Base-by-base conservation (phyloP, 139 green algal species). In the Diplosphaera chodatii region DNA sequence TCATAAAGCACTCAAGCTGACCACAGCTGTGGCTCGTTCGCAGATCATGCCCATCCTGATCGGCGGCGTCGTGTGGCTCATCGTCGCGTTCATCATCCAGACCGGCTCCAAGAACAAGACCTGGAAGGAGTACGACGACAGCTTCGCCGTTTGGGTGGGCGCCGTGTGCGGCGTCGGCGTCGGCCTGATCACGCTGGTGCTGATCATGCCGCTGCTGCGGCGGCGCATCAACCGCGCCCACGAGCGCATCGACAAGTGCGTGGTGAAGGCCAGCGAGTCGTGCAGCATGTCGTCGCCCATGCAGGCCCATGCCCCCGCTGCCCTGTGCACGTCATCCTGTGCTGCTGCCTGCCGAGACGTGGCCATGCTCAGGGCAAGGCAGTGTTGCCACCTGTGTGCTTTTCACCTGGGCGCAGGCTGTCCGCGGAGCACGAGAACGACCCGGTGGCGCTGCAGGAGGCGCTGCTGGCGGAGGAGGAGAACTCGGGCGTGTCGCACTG, bases 11-110 rank as follows among this genome's bases (percentile, higher is more conserved):
- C 3, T 29, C 23, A 8, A n/a, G n/a, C n/a, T n/a, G n/a, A n/a
- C n/a, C n/a, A n/a, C n/a, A n/a, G n/a, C n/a, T n/a, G n/a, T n/a
- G n/a, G n/a, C n/a, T n/a, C n/a, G n/a, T n/a, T n/a, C n/a, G n/a
- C n/a, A n/a, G n/a, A n/a, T n/a, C n/a, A 78, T 85, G 22, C 79
- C 78, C 27, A 68, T 85, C 59, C 64, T 86, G 34, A 59, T 89
- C 13, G 73, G 63, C 34, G 21, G 86, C 18, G 80, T 80, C 33
- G 41, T 87, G 29, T 83, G 83, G 56, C 34, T 91, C 25, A 87
- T 83, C 65, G 67, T 73, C 1, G 84, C 87, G 64, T 87, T 88
- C 70, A 84, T 93, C 72, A 85, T 88, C 59, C 81, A 89, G 73
- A 90, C 84, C 32, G 80, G 78, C 59, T 55, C 72, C 69, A 81